phyloP scores from a whole-genome alignment of 108 stramenopile genomes.

The Pseudonitzschia multistriata region DNA sequence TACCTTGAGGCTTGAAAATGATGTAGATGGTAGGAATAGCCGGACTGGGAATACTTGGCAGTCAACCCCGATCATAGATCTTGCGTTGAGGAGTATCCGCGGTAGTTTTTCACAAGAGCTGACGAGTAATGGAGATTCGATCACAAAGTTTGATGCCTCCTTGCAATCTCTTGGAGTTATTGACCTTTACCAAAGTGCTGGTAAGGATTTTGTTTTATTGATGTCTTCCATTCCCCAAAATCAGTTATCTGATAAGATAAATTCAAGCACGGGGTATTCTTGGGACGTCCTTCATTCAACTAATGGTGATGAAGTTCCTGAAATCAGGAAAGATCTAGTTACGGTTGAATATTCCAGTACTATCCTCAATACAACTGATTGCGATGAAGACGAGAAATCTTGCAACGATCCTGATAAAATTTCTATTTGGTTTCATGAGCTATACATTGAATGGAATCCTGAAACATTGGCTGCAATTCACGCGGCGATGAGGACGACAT shows the following conservation, averaged over 20 bases:
- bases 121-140: constrained; percentile 11
- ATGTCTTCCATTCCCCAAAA: constrained; percentile 53
- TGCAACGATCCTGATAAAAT: constrained; percentile 14
- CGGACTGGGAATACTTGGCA: neutral
- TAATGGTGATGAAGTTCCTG: neutral
- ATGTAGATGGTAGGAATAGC: constrained; percentile 38
- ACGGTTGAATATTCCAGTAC: constrained; percentile 34
- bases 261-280: constrained; percentile 1
- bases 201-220: constrained; percentile 43
- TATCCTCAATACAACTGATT: neutral
- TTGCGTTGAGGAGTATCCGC: constrained; percentile 54
- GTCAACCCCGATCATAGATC: constrained; percentile 41
- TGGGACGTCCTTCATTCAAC: constrained; percentile 8
- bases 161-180: constrained; percentile 48
- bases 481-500: constrained; percentile 33
- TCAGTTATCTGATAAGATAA: constrained; percentile 6
- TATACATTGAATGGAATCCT: constrained; percentile 82
- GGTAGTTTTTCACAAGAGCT: constrained; percentile 33
- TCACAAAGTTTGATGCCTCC: constrained; percentile 41
- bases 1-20: constrained; percentile 47
- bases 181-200: constrained; percentile 53
- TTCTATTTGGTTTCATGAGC: constrained; percentile 55
- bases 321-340: constrained; percentile 40
- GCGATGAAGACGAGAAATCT: neutral
- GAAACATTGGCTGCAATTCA: constrained; percentile 71